phyloP scores from a whole-genome alignment of 176 grass and related monocot genomes.

The Oryza rufipogon region DNA sequence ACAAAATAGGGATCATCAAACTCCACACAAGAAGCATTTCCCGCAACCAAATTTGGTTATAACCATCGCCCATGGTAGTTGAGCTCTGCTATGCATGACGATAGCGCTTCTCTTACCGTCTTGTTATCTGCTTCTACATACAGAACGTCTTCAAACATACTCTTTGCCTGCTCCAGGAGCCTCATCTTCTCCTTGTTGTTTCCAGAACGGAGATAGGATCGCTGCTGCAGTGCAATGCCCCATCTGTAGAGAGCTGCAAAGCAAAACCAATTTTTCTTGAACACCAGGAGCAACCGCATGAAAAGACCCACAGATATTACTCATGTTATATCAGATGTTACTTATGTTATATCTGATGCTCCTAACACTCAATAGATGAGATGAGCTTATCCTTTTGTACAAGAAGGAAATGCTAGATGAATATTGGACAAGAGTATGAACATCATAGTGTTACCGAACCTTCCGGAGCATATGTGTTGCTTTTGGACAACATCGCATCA shows the following conservation, averaged over 20 bases:
- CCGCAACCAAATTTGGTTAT: background rate
- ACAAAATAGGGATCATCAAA: background rate
- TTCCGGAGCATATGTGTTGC: constrained; percentile 76
- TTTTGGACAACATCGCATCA: constrained; percentile 80
- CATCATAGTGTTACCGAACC: constrained; percentile 42
- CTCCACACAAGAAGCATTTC: background rate
- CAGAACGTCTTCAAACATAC: constrained; percentile 88
- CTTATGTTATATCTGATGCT: background rate
- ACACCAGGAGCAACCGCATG: constrained; percentile 1
- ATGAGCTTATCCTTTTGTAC: background rate
- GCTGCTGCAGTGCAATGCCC: constrained; percentile 77
- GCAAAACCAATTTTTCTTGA: background rate
- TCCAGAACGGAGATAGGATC: constrained; percentile 63
- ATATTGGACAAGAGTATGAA: background rate
- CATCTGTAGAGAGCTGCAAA: constrained; percentile 88
- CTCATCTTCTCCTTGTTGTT: constrained; percentile 75
- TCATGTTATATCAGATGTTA: background rate
- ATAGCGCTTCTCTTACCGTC: constrained; percentile 71
- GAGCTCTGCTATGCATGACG: constrained; percentile 89
- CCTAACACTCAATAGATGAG: background rate
- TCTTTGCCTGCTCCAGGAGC: constrained; percentile 91
- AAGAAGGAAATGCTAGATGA: background rate
- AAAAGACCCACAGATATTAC: background rate
- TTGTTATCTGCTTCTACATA: constrained; percentile 70
- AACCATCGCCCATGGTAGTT: constrained; percentile 68